phyloP scores from a whole-genome alignment of 352 stramenopile species.

The Phytophthora citrophthora region DNA sequence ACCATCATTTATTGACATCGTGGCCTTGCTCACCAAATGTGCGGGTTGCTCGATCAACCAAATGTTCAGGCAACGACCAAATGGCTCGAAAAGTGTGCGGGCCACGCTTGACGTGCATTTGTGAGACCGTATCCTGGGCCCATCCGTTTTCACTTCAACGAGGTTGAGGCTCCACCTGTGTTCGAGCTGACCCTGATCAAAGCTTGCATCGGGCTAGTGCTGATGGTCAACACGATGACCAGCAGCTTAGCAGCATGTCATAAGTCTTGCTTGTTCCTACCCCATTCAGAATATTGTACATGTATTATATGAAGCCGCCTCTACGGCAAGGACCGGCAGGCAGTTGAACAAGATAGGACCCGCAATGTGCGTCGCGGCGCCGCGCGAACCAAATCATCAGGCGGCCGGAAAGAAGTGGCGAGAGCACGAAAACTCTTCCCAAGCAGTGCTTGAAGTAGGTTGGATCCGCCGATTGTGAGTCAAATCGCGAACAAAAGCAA shows the following conservation, averaged over 20 bases:
- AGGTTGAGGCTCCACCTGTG: neutral
- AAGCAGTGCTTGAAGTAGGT: slow-evolving; percentile 4
- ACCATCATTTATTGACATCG: too few species aligned
- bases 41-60: neutral
- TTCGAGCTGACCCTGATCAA: too few species aligned
- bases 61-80: slow-evolving; percentile 1
- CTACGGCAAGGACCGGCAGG: neutral
- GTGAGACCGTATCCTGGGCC: slow-evolving; percentile 10
- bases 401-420: slow-evolving; percentile 14
- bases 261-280: neutral
- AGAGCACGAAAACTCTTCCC: slow-evolving; percentile 7
- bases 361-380: slow-evolving; percentile 21
- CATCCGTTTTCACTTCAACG: slow-evolving; percentile 11
- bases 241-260: neutral
- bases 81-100: slow-evolving; percentile 17
- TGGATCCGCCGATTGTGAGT: slow-evolving; percentile 22
- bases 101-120: slow-evolving; percentile 4
- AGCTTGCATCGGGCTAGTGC: neutral
- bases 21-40: slow-evolving; percentile 12
- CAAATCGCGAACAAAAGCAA: too few species aligned
- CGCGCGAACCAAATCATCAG: slow-evolving; percentile 13
- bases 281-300: too few species aligned
- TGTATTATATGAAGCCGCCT: neutral
- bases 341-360: slow-evolving; percentile 17
- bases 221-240: neutral